Base-by-base conservation (phyloP, 345 rosid species). In the Corchorus olitorius region DNA sequence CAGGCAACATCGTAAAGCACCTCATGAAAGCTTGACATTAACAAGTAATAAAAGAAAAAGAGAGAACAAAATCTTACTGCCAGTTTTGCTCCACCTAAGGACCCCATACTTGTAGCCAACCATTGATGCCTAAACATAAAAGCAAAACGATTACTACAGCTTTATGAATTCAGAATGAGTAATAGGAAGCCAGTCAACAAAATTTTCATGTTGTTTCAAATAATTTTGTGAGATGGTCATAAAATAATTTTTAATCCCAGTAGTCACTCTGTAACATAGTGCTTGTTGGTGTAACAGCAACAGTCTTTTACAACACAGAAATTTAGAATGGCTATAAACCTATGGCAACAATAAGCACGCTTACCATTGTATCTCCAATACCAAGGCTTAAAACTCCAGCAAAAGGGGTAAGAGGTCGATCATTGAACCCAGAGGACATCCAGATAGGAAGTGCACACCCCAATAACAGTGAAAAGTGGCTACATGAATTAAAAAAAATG, bases 311-410 rank as follows among this genome's bases (percentile, higher is more conserved):
- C 19, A 15, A 7, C 58, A 20, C 13, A 58, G 65, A 37, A 53
- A 72, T 34, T 37, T 37, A 34, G 63, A 65, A 62, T 19, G 67
- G 63, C 8, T 48, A 75, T 64, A n/a, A 22, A 37, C 50, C 43
- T 15, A 8, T 39, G 17, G 34, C 7, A 58, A 63, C 35, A 71
- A 27, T 70, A 72, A 20, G 17, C 55, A 58, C 16, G 74, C 91
- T 83, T 83, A 96, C 99, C 98, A 96, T 92, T 56, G 98, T 92
- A 86, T 96, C 99, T 76, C 97, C 99, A 74, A 96, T 96, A 55
- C 98, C 98, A 14, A 96, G 95, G 91, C 99, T 96, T 84, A 96
- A 87, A 80, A 96, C 90, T 83, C 99, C 99, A 74, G 99, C 92
- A 85, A 93, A 96, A 55, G 98, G 94, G 50, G 94, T 88, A 78